phyloP scores from a whole-genome alignment of 371 early-diverging fungal species.

The Mucor irregularis region DNA sequence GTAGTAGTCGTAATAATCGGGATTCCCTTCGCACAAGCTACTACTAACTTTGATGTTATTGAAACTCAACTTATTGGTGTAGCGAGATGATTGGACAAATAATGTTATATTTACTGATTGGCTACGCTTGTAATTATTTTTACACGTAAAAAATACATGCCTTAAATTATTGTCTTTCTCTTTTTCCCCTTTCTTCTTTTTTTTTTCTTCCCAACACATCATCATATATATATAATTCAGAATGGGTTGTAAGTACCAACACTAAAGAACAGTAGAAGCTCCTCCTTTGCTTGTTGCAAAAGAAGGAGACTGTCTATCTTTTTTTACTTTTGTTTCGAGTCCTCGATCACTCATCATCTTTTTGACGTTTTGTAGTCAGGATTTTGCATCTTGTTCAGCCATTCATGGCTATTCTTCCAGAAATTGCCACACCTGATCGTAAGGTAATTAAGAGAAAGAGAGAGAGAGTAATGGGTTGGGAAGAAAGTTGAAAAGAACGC shows the following conservation, averaged over 20 bases:
- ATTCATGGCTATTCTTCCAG: constrained; percentile 98
- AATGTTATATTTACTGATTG: constrained; percentile 16
- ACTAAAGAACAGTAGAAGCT: too few species aligned
- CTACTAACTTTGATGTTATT: too few species aligned
- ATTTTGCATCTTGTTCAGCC: constrained; percentile 97
- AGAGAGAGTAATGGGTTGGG: too few species aligned
- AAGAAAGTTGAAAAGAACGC: background rate
- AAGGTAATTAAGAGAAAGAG: constrained; percentile 64
- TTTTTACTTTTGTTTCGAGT: too few species aligned
- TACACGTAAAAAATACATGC: constrained; percentile 4
- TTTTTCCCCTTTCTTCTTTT: constrained; percentile 12
- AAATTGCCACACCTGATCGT: constrained; percentile 95
- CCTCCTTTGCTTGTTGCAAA: too few species aligned
- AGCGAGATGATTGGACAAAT: constrained; percentile 22
- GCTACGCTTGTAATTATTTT: constrained; percentile 2
- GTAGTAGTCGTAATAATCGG: too few species aligned
- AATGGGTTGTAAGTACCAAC: constrained; percentile 30
- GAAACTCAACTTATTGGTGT: constrained; percentile 15
- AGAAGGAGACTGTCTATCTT: background rate
- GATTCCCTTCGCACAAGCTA: too few species aligned
- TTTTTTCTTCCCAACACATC: background rate
- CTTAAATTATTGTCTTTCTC: background rate
- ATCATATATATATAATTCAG: constrained; percentile 8
- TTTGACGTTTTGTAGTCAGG: constrained; percentile 66
- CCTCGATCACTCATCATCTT: background rate